phyloP scores from a whole-genome alignment of 106 monocot genomes.

The Allium fistulosum region DNA sequence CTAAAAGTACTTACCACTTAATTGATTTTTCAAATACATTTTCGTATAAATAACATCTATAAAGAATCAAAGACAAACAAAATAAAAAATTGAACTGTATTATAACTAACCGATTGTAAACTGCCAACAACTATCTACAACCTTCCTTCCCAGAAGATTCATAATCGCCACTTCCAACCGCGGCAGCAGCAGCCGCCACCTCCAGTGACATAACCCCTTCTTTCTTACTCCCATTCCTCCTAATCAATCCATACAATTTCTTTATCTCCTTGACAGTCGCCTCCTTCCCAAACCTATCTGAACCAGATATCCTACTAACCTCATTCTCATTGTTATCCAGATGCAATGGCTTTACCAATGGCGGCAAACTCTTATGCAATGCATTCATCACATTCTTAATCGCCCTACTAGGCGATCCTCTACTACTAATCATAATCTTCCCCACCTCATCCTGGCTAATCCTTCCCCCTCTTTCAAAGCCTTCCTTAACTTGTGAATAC shows the following conservation, averaged over 20 bases:
- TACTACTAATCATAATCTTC: constrained; percentile 56
- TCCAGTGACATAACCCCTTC: constrained; percentile 23
- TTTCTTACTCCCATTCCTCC: constrained; percentile 32
- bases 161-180: background rate
- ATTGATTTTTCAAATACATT: no score
- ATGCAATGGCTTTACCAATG: background rate
- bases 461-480: constrained; percentile 29
- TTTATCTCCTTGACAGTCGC: constrained; percentile 40
- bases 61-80: no score
- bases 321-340: background rate
- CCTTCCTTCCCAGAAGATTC: no score
- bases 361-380: constrained; percentile 7
- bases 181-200: constrained; percentile 8
- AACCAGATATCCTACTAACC: background rate
- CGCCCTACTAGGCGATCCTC: constrained; percentile 42
- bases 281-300: constrained; percentile 21
- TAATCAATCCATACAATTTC: constrained; percentile 63
- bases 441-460: constrained; percentile 49
- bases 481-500: constrained; percentile 45
- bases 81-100: no score
- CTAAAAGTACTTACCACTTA: no score
- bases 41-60: no score
- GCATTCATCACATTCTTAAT: constrained; percentile 37
- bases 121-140: background rate
- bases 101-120: no score